A percentile compares a stretch with the other conserved stretches of the same genome.
Evolutionary conservation across 495 filamentous ascomycete genomes (phyloP).

Genomic region (Tetracladium marchalianum): DNA sequence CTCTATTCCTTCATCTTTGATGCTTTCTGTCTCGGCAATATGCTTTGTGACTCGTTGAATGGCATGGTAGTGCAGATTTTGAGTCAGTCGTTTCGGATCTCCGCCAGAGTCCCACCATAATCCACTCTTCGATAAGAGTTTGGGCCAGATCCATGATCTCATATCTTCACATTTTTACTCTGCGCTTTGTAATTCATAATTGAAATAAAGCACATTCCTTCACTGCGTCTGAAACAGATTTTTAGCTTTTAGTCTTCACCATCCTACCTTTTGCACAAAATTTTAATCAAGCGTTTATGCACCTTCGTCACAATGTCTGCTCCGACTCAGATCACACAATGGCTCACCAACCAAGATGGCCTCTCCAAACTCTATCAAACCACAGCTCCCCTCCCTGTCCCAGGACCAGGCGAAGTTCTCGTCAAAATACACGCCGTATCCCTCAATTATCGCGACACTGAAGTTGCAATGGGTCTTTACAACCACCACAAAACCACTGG

Average conservation of each 20-base stretch:
- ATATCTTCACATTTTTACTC: too few relatives aligned
- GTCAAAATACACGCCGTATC: slow-evolving; percentile 45
- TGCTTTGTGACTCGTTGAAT: too few relatives aligned
- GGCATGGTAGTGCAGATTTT: too few relatives aligned
- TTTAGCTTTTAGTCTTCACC: neutral
- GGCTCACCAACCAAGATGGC: slow-evolving; percentile 38
- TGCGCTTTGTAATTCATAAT: too few relatives aligned
- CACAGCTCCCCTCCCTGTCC: slow-evolving; percentile 31
- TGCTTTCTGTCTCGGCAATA: too few relatives aligned
- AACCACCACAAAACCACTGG: slow-evolving; percentile 37
- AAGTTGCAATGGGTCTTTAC: slow-evolving; percentile 47
- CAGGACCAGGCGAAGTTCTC: slow-evolving; percentile 40
- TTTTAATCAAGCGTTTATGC: neutral
- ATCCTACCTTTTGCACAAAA: neutral
- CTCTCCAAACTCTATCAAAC: slow-evolving; percentile 35
- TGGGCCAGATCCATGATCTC: too few relatives aligned
- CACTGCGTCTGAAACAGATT: too few relatives aligned
- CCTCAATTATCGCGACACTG: slow-evolving; percentile 51
- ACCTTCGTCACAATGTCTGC: slow-evolving; percentile 18
- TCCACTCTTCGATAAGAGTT: too few relatives aligned
- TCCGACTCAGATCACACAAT: slow-evolving; percentile 27
- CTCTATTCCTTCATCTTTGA: too few relatives aligned
- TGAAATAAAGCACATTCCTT: too few relatives aligned
- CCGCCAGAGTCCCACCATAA: too few relatives aligned
- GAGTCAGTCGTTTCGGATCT: too few relatives aligned